These are phyloP conservation scores for Pythium diclinum DNA, from an alignment of 352 stramenopile genomes.

Conservation along the genomic window DNA sequence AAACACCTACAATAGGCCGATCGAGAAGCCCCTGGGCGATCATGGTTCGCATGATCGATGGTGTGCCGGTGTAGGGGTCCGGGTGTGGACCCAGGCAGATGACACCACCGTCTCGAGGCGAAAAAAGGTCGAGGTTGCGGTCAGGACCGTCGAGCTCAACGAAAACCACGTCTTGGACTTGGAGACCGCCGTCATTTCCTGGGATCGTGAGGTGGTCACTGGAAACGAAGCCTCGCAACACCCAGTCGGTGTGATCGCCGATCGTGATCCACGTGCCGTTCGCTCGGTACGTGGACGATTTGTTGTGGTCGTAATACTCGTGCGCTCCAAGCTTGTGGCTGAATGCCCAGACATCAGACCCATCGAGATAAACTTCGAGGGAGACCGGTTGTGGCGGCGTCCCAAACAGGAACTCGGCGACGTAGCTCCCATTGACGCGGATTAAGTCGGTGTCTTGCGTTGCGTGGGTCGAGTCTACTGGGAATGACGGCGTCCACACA, in stretches of 20 bases:
- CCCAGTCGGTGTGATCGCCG: not conserved
- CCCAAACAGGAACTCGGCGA: not conserved
- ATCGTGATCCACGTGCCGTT: conserved; percentile 4
- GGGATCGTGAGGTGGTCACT: not conserved
- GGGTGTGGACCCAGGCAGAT: not conserved
- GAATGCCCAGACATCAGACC: not conserved
- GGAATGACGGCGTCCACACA: not conserved
- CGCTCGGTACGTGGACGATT: conserved; percentile 1
- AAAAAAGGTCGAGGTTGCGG: not conserved
- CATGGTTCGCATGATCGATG: not conserved
- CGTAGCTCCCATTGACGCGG: not conserved
- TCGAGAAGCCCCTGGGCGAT: conserved; percentile 1
- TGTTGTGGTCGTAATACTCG: conserved; percentile 6
- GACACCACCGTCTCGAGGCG: not conserved
- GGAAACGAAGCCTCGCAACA: not conserved
- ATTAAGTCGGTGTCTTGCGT: not conserved
- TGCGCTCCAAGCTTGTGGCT: not conserved
- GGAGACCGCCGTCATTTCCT: not conserved
- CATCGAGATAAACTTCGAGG: not conserved
- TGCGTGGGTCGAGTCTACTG: not conserved
- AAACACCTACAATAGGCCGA: not conserved
- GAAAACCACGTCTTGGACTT: not conserved
- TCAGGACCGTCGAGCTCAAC: not conserved
- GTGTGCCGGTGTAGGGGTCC: not conserved
- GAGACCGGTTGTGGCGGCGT: not conserved